These are phyloP conservation scores for Opeltia flavorubescens DNA, from an alignment of 495 filamentous ascomycete species.

Conservation along the genomic window DNA sequence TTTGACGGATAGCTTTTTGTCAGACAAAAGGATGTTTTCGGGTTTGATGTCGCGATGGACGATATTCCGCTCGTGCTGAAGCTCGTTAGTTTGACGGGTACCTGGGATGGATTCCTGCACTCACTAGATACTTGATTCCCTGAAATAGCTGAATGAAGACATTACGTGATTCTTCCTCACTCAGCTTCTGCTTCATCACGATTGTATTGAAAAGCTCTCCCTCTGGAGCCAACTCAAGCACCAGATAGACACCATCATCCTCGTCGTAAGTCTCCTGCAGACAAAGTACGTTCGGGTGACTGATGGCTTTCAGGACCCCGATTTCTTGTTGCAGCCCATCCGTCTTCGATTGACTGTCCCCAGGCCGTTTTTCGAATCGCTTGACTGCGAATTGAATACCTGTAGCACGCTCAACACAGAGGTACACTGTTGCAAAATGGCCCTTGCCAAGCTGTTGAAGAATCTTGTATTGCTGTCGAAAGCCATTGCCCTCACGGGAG, in stretches of 20 bases:
- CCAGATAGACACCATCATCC: slow-evolving; percentile 74
- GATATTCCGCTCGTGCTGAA: slow-evolving; percentile 89
- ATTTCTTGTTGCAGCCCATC: slow-evolving; percentile 90
- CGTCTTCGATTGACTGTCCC: slow-evolving; percentile 67
- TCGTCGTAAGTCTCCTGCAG: slow-evolving; percentile 95
- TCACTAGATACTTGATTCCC: slow-evolving; percentile 85
- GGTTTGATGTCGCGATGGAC: slow-evolving; percentile 98
- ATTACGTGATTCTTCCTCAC: slow-evolving; percentile 68
- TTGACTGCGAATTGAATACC: slow-evolving; percentile 86
- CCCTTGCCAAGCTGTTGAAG: slow-evolving; percentile 86
- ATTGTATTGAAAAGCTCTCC: slow-evolving; percentile 95
- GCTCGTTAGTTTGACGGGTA: slow-evolving; percentile 21
- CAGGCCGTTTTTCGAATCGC: slow-evolving; percentile 70
- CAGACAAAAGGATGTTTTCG: slow-evolving; percentile 85
- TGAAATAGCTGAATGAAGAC: slow-evolving; percentile 88
- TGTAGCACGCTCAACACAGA: slow-evolving; percentile 73
- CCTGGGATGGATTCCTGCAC: slow-evolving; percentile 14
- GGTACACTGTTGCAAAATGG: slow-evolving; percentile 89
- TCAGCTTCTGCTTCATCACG: slow-evolving; percentile 72
- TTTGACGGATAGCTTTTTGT: slow-evolving; percentile 76
- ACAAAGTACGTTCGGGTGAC: slow-evolving; percentile 88
- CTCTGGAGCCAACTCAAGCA: slow-evolving; percentile 80
- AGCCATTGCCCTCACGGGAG: slow-evolving; percentile 57
- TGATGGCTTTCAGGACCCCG: slow-evolving; percentile 87
- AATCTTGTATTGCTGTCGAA: slow-evolving; percentile 73